Evolutionary conservation across 208 protist genomes (phyloP).

Genomic region (Paratrypanosoma confusum): DNA sequence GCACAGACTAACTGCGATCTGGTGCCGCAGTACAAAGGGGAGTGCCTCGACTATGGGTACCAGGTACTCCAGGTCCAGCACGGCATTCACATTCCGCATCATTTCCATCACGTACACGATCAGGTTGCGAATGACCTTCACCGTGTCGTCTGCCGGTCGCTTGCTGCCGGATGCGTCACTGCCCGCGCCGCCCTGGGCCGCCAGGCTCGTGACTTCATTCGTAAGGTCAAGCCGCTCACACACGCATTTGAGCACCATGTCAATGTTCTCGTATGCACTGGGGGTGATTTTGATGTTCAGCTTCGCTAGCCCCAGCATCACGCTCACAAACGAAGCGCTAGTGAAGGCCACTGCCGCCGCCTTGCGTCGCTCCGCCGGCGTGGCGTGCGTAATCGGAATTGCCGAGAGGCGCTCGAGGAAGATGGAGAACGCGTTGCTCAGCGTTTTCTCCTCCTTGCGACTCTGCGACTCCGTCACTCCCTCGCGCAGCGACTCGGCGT

Average conservation of each 20-base stretch:
- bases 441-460: slow-evolving; percentile 19
- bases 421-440: slow-evolving; percentile 34
- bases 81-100: slow-evolving; percentile 32
- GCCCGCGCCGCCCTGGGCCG: too few species aligned
- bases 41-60: slow-evolving; percentile 13
- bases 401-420: slow-evolving; percentile 27
- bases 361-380: too few species aligned
- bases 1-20: slow-evolving; percentile 1
- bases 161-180: neutral
- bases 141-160: neutral
- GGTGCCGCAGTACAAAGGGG: slow-evolving; percentile 2
- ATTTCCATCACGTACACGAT: slow-evolving; percentile 14
- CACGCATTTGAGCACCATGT: too few species aligned
- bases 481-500: slow-evolving; percentile 32
- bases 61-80: slow-evolving; percentile 18
- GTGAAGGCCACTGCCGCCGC: too few species aligned
- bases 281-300: neutral
- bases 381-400: slow-evolving; percentile 24
- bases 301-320: neutral
- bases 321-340: neutral
- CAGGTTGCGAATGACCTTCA: neutral
- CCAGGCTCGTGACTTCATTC: too few species aligned
- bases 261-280: neutral
- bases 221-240: too few species aligned
- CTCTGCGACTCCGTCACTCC: slow-evolving; percentile 6